phyloP scores from a whole-genome alignment of 2,329 filamentous ascomycete genomes.

The Aspergillus eucalypticola region DNA sequence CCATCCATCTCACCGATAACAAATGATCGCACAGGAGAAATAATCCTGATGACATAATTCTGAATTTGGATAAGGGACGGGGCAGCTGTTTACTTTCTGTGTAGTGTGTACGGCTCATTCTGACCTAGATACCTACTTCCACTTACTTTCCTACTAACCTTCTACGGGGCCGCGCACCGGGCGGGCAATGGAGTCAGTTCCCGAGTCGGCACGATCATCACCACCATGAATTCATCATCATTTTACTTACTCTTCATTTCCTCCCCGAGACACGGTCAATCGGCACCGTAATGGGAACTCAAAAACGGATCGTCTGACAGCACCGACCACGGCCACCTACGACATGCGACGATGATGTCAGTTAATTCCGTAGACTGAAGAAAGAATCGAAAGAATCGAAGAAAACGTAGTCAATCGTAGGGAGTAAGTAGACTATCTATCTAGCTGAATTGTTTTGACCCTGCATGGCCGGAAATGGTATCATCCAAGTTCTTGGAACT shows the following conservation, averaged over 20 bases:
- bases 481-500: constrained; percentile 13
- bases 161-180: not conserved
- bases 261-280: no score
- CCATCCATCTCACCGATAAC: constrained; percentile 2
- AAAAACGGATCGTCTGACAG: not conserved
- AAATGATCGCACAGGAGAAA: not conserved
- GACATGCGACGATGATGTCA: not conserved
- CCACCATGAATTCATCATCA: not conserved
- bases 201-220: constrained; percentile 3
- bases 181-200: not conserved
- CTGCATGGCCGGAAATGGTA: constrained; percentile 20
- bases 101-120: not conserved
- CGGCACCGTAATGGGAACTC: no score
- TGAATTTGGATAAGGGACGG: not conserved
- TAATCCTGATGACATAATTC: constrained; percentile 14
- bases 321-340: not conserved
- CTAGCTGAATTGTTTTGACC: constrained; percentile 16
- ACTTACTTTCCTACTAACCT: no score
- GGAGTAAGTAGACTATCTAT: not conserved
- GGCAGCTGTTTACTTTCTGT: no score
- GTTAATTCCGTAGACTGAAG: not conserved
- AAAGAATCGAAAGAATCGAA: not conserved
- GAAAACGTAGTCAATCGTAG: not conserved
- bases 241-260: not conserved
- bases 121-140: not conserved